Base-by-base conservation (phyloP, 441 rosid species). In the Eruca vesicaria region DNA sequence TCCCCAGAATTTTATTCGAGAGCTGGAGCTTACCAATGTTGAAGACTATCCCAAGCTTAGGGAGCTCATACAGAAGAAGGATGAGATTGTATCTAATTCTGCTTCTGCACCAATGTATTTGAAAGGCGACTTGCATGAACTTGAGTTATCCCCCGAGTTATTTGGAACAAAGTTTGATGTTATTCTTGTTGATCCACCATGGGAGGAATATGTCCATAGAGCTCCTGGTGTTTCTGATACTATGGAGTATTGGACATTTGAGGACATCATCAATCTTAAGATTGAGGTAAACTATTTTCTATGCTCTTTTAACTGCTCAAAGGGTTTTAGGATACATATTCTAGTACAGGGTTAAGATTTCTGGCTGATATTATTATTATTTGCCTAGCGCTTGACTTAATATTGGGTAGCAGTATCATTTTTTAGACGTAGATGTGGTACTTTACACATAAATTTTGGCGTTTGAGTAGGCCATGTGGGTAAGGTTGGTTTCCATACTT, bases 221-320 rank as follows among this genome's bases (percentile, higher is more conserved):
- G 99, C 99, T 80, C 99, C 97, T 76, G 99, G 99, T 78, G 97
- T 89, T 73, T 90, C 97, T 65, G 99, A 96, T 84, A 93, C 91
- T 79, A 88, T 90, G 88, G 99, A 96, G 76, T 96, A 96, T 82
- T 96, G 99, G 99, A 88, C 93, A 63, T 90, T 91, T 85, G 98
- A 93, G 66, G 98, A 91, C 74, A 96, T 96, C 76, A 83, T 89
- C 21, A 93, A 92, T 82, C 89, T 96, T 67, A 93, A 92, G 89
- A 91, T 96, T 80, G 98, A 92, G 99, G 97, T 96, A 84, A 23
- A 66, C 61, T 28, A 71, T 69, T 52, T 58, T 68, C 43, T 64
- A 16, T 15, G 4, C 67, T 23, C 31, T 68, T 21, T 68, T 15
- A 57, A 43, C 9, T 68, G 15, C 63, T 56, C 55, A 55, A 59